These are phyloP conservation scores for Paraconiothyrium brasiliense DNA, from an alignment of 2,329 filamentous ascomycete genomes.

Conservation along the genomic window DNA sequence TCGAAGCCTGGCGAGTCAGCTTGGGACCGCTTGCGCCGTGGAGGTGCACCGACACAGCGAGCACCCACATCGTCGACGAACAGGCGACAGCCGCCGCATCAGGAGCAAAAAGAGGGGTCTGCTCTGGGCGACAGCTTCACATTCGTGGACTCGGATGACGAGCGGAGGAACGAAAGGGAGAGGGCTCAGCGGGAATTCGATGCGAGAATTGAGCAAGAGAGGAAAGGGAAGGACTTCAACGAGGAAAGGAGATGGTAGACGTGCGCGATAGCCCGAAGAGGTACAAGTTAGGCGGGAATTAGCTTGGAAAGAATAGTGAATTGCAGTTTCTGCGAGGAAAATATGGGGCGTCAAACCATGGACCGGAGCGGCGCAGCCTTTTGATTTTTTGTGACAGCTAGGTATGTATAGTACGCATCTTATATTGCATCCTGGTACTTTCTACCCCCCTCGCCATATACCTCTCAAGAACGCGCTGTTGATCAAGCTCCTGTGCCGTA, in stretches of 20 bases:
- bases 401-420: background rate
- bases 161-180: slow-evolving; percentile 53
- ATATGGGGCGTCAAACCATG: background rate
- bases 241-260: slow-evolving; percentile 44
- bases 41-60: slow-evolving; percentile 31
- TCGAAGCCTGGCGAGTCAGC: slow-evolving; percentile 47
- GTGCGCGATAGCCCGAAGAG: background rate
- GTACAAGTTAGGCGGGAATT: background rate
- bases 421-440: background rate
- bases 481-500: background rate
- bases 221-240: slow-evolving; percentile 57
- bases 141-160: slow-evolving; percentile 55
- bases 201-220: slow-evolving; percentile 58
- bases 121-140: slow-evolving; percentile 55
- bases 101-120: slow-evolving; percentile 41
- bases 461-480: background rate
- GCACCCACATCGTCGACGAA: slow-evolving; percentile 23
- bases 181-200: slow-evolving; percentile 63
- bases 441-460: background rate
- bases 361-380: background rate
- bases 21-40: slow-evolving; percentile 57
- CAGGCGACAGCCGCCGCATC: slow-evolving; percentile 29
- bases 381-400: background rate
- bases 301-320: background rate
- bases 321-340: background rate